Conservation (phyloP, 495 filamentous ascomycete species). For the Talaromyces borbonicus region DNA sequence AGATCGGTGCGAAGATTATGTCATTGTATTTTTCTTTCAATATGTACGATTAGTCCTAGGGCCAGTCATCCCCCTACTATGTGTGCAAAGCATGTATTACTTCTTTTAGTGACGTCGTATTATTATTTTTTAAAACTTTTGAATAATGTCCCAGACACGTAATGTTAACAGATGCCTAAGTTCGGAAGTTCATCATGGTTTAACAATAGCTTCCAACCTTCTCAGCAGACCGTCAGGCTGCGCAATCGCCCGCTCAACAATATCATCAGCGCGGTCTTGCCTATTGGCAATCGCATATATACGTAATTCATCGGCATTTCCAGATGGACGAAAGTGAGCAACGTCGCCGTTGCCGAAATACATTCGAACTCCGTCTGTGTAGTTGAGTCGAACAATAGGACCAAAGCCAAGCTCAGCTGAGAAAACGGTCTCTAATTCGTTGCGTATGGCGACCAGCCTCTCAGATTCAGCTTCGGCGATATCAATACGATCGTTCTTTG, state of each 20-base stretch:
- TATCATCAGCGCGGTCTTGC: conserved; percentile 17
- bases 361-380: conserved; percentile 19
- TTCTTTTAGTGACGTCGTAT: no score
- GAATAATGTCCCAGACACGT: no score
- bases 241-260: conserved; percentile 11
- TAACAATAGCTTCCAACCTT: conserved; percentile 1
- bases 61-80: no score
- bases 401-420: conserved; percentile 14
- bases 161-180: no score
- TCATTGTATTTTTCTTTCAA: no score
- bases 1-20: no score
- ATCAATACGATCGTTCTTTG: not conserved
- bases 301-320: conserved; percentile 21
- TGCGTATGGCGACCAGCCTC: conserved; percentile 4
- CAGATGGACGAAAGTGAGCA: conserved; percentile 21
- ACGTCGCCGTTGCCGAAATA: conserved; percentile 18
- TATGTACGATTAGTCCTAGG: no score
- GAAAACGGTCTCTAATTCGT: conserved; percentile 14
- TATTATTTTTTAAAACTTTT: no score
- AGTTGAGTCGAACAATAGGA: conserved; percentile 13
- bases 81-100: no score
- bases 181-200: no score
- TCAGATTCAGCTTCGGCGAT: not conserved
- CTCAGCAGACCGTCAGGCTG: conserved; percentile 17
- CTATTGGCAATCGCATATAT: conserved; percentile 18